phyloP scores from a whole-genome alignment of 306 rosid genomes.

The Ceratonia siliqua region DNA sequence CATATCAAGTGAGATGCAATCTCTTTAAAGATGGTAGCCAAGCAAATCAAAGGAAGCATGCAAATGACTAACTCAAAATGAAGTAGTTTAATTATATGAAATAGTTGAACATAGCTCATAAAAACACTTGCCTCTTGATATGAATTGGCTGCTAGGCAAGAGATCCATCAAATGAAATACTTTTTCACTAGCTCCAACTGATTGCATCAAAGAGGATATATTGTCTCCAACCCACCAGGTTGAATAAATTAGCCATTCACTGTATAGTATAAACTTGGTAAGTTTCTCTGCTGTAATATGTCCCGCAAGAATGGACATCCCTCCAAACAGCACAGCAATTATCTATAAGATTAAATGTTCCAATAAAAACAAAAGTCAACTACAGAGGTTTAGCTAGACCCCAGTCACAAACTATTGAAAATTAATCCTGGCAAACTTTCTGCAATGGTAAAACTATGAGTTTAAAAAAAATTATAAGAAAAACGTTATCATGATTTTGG shows the following conservation, averaged over 20 bases:
- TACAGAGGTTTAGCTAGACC: slow-evolving; percentile 24
- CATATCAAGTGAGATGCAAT: slow-evolving; percentile 16
- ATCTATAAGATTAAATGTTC: slow-evolving; percentile 53
- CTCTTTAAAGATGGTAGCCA: slow-evolving; percentile 12
- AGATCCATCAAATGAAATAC: slow-evolving; percentile 96
- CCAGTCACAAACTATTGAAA: background rate
- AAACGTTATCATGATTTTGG: background rate
- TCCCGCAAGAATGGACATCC: slow-evolving; percentile 85
- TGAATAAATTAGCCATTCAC: slow-evolving; percentile 95
- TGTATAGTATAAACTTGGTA: slow-evolving; percentile 88
- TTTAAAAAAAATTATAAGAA: background rate
- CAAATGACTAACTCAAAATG: slow-evolving; percentile 17
- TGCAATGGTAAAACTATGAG: background rate
- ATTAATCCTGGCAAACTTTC: background rate
- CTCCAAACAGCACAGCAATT: slow-evolving; percentile 86
- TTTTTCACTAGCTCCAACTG: slow-evolving; percentile 97
- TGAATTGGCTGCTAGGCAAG: slow-evolving; percentile 78
- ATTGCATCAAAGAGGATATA: slow-evolving; percentile 90
- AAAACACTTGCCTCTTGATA: slow-evolving; percentile 63
- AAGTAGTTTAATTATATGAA: slow-evolving; percentile 26
- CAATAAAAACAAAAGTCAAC: slow-evolving; percentile 43
- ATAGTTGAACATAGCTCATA: slow-evolving; percentile 24
- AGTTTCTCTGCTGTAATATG: slow-evolving; percentile 88
- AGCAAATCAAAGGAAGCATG: slow-evolving; percentile 27
- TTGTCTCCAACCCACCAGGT: slow-evolving; percentile 99